These are phyloP conservation scores for Eragrostis tef DNA, from an alignment of 202 grass and related monocot genomes.

Conservation along the genomic window DNA sequence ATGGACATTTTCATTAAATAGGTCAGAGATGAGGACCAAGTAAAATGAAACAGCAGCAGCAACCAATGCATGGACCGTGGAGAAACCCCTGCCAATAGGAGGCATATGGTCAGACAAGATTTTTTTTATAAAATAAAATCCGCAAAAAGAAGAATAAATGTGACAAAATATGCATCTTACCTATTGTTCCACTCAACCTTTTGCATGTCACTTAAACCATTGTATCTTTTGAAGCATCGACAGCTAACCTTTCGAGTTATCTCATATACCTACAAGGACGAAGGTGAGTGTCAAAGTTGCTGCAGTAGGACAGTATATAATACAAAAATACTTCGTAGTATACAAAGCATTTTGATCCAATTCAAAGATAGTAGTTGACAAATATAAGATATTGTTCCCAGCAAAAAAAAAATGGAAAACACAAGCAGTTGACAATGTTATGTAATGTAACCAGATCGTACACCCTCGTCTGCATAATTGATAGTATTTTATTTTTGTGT, in stretches of 20 bases:
- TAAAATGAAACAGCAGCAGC: conserved; percentile 59
- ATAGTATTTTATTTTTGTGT: background rate
- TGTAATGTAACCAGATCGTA: background rate
- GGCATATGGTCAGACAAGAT: background rate
- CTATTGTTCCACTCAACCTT: conserved; percentile 87
- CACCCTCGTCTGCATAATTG: background rate
- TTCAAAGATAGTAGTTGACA: background rate
- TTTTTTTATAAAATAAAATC: background rate
- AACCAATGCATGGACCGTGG: conserved; percentile 76
- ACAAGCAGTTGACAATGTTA: background rate
- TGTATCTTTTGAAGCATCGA: conserved; percentile 60
- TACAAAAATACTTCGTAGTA: background rate
- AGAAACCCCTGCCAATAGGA: conserved; percentile 56
- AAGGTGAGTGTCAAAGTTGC: background rate
- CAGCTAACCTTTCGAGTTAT: conserved; percentile 57
- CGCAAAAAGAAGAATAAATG: background rate
- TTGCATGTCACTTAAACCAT: conserved; percentile 54
- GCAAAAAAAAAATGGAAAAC: background rate
- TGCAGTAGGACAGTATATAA: conserved; percentile 17
- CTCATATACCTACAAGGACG: conserved; percentile 61
- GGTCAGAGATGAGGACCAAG: conserved; percentile 64
- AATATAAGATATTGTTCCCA: background rate
- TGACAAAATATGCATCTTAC: conserved; percentile 42
- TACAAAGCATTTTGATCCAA: too few species aligned
- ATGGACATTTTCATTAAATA: conserved; percentile 51